Evolutionary conservation across 805 yeast genomes (phyloP).

Genomic region (Saccharomycopsis capsularis): DNA sequence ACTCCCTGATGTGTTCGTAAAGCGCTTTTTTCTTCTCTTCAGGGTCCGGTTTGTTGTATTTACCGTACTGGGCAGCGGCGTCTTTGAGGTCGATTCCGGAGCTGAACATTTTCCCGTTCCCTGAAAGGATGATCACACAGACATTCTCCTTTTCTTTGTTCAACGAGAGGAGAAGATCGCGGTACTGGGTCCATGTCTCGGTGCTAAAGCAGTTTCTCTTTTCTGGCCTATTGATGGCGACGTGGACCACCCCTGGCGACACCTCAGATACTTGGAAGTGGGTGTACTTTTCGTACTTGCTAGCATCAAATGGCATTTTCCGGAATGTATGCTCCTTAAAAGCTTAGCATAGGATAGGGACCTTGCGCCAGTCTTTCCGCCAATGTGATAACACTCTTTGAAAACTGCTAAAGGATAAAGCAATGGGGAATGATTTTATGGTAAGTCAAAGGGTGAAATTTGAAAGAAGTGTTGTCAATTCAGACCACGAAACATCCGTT

Average conservation of each 20-base stretch:
- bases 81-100: conserved; percentile 57
- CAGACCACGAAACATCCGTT: too few relatives aligned
- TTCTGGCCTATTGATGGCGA: conserved; percentile 56
- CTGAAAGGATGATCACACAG: conserved; percentile 50
- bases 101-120: conserved; percentile 49
- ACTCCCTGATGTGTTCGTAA: conserved; percentile 40
- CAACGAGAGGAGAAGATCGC: conserved; percentile 39
- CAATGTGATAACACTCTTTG: too few relatives aligned
- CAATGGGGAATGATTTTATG: too few relatives aligned
- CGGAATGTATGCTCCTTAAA: too few relatives aligned
- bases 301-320: neutral
- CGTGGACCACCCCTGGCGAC: conserved; percentile 38
- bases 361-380: too few relatives aligned
- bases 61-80: neutral
- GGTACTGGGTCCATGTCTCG: conserved; percentile 51
- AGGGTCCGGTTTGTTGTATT: neutral
- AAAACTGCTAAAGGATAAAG: too few relatives aligned
- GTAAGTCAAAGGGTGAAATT: too few relatives aligned
- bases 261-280: conserved; percentile 10
- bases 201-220: conserved; percentile 52
- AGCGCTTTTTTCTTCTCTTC: conserved; percentile 26
- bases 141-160: conserved; percentile 36
- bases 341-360: too few relatives aligned
- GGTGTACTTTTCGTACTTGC: neutral
- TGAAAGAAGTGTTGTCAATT: too few relatives aligned